Evolutionary conservation across 2,329 filamentous ascomycete species (phyloP).

Genomic region (Xylariales sp.): DNA sequence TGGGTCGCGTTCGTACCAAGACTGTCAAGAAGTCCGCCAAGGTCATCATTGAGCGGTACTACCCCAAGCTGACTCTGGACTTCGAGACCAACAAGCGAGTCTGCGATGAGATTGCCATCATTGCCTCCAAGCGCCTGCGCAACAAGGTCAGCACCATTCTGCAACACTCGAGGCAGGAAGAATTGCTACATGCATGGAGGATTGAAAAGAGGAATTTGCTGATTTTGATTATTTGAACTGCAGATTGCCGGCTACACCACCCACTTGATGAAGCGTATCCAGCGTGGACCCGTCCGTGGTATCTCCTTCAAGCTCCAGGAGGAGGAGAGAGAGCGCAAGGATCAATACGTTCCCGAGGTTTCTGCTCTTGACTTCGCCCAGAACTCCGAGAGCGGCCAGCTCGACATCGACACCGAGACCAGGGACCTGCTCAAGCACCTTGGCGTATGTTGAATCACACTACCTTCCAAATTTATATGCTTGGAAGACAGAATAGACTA

Average conservation of each 20-base stretch:
- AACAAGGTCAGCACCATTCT: slow-evolving; percentile 75
- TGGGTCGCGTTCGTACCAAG: slow-evolving; percentile 69
- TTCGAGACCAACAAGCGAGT: slow-evolving; percentile 99
- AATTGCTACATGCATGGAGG: not conserved
- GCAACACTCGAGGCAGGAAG: not conserved
- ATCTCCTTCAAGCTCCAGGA: slow-evolving; percentile 99
- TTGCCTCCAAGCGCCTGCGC: slow-evolving; percentile 96
- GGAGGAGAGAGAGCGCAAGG: slow-evolving; percentile 99
- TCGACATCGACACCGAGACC: slow-evolving; percentile 95
- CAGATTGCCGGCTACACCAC: slow-evolving; percentile 98
- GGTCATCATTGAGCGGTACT: slow-evolving; percentile 99
- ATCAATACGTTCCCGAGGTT: slow-evolving; percentile 99
- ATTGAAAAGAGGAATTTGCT: slow-evolving; percentile 10
- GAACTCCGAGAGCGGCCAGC: slow-evolving; percentile 85
- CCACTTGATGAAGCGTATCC: slow-evolving; percentile 99
- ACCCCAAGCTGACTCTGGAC: slow-evolving; percentile 96
- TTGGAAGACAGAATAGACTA: not conserved
- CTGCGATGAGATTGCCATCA: slow-evolving; percentile 99
- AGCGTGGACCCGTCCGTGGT: slow-evolving; percentile 97
- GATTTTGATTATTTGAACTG: slow-evolving; percentile 6
- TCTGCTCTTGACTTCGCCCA: slow-evolving; percentile 98
- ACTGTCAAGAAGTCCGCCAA: slow-evolving; percentile 78
- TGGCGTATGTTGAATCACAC: slow-evolving; percentile 66
- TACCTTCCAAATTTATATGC: too few relatives aligned
- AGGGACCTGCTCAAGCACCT: slow-evolving; percentile 99